phyloP scores from a whole-genome alignment of 768 basidiomycete genomes.

The Russula lepida region DNA sequence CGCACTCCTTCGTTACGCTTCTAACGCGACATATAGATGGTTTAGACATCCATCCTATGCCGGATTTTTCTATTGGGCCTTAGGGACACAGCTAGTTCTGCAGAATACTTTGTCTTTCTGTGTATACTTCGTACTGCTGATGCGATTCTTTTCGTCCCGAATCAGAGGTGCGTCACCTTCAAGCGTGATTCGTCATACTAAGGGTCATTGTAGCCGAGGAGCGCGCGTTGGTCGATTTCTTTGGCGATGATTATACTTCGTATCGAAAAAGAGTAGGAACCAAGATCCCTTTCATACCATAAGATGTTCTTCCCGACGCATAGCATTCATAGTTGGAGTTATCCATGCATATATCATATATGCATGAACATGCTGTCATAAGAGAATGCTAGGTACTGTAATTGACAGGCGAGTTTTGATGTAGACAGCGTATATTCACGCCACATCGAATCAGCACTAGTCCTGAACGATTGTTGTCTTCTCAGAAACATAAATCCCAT shows the following conservation, averaged over 20 bases:
- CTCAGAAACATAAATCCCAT: conserved; percentile 87
- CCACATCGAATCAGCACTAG: neutral
- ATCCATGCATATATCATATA: neutral
- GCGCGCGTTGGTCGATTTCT: conserved; percentile 68
- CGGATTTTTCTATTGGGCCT: conserved; percentile 96
- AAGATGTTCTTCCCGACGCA: conserved; percentile 11
- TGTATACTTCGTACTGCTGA: conserved; percentile 59
- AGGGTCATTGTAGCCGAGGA: conserved; percentile 61
- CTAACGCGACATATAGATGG: conserved; percentile 40
- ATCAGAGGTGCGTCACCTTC: conserved; percentile 56
- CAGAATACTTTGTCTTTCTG: conserved; percentile 76
- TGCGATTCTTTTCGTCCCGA: conserved; percentile 79
- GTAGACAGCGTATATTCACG: neutral
- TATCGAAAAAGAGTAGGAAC: conserved; percentile 79
- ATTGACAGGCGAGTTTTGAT: conserved; percentile 27
- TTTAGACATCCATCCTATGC: conserved; percentile 94
- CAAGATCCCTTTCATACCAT: conserved; percentile 79
- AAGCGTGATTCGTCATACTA: neutral
- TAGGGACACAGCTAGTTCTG: conserved; percentile 87
- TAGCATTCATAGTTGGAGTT: neutral
- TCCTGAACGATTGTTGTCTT: conserved; percentile 49
- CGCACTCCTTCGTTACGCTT: neutral
- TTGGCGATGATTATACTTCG: conserved; percentile 75
- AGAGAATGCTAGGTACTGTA: conserved; percentile 22
- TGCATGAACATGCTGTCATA: conserved; percentile 27